Base-by-base conservation (phyloP, 164 flowering plant genomes). In the Stephania japonica region DNA sequence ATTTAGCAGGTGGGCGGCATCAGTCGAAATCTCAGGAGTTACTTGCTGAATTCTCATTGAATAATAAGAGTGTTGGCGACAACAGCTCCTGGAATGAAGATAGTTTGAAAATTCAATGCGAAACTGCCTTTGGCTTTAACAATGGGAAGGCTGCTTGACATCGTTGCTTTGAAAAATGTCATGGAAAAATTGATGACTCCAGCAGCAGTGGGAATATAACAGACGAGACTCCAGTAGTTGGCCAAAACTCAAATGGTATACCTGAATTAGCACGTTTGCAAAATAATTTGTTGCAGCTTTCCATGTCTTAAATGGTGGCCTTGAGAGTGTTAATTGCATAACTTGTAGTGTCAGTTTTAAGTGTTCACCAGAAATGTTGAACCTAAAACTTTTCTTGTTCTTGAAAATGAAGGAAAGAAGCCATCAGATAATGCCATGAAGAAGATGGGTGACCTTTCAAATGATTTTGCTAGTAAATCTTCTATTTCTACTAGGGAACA, bases 391-490 rank as follows among this genome's bases (percentile, higher is more conserved):
- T 12, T 5, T 59, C 13, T 26, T 75, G 70, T 71, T 67, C 72
- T 65, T 73, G 76, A 67, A 73, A 24, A 24, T 66, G 76, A 80
- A 59, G 75, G 74, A 18, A 13, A 69, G 56, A 73, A 72, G 70
- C 53, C 61, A 32, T 73, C 84, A 67, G 59, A 73, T 70, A 67
- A 49, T 56, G 41, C 64, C 50, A 70, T 26, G 16, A 75, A 70
- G 62, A 79, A 79, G 73, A 21, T 74, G 13, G 79, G 70, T 75
- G 85, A 74, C 69, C 63, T 81, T 1, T 83, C 91, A 66, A 77
- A 76, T 77, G 92, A 88, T 75, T 89, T 86, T 82, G 76, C 85
- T 16, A 79, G 73, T 19, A 70, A 73, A 43, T 42, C 70, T 16
- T 66, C 75, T 73, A 67, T 44, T 19, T 81, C 42, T 73, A 32